Percentiles rank a stretch among this genome's conserved stretches.
Evolutionary conservation across 176 grass and related monocot species (phyloP).

Genomic region (Panicum miliaceum): DNA sequence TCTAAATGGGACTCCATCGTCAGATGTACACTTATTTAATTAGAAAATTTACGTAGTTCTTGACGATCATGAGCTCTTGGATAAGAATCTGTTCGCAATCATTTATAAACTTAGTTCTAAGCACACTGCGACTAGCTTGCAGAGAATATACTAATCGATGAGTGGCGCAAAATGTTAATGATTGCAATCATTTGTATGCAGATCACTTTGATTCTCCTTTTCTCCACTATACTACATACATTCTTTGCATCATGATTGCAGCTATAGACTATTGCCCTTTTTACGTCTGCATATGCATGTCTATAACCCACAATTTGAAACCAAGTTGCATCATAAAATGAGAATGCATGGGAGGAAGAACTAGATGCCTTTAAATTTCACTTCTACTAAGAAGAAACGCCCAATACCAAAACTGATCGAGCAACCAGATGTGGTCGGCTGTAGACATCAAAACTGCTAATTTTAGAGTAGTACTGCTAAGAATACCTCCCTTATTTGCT

Average conservation of each 20-base stretch:
- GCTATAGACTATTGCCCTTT: neutral
- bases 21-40: too few relatives aligned
- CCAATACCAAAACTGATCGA: neutral
- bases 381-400: too few relatives aligned
- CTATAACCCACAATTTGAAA: neutral
- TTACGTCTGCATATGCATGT: neutral
- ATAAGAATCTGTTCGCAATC: slow-evolving; percentile 25
- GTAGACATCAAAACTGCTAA: neutral
- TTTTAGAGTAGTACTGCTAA: neutral
- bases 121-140: slow-evolving; percentile 21
- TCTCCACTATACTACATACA: neutral
- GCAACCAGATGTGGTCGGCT: neutral
- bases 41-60: neutral
- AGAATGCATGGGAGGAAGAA: neutral
- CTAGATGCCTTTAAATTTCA: neutral
- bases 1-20: too few relatives aligned
- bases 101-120: slow-evolving; percentile 37
- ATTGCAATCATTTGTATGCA: slow-evolving; percentile 47
- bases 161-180: slow-evolving; percentile 40
- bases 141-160: slow-evolving; percentile 27
- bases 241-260: slow-evolving; percentile 4
- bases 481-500: neutral
- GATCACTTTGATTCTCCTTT: slow-evolving; percentile 22
- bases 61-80: neutral
- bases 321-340: neutral